These are phyloP conservation scores for Fragaria ananassa DNA, from an alignment of 306 rosid genomes.

Conservation along the genomic window DNA sequence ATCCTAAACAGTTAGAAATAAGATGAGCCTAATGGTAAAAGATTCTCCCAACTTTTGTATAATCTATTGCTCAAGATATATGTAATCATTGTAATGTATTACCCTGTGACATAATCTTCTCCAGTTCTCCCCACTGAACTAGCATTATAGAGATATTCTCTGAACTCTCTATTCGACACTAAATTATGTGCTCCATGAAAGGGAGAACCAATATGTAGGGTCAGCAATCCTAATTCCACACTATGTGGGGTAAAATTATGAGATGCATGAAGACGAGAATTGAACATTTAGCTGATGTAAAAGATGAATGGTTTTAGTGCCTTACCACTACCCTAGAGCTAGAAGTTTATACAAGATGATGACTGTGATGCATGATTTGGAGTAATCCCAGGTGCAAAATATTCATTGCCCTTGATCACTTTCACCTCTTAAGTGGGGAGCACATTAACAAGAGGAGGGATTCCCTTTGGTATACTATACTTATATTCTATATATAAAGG, in stretches of 20 bases:
- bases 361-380: not conserved
- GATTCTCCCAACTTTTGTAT: not conserved
- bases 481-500: slow-evolving; percentile 23
- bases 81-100: not conserved
- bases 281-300: not conserved
- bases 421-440: slow-evolving; percentile 54
- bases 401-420: slow-evolving; percentile 36
- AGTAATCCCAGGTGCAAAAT: slow-evolving; percentile 19
- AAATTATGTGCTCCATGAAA: not conserved
- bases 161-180: not conserved
- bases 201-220: not conserved
- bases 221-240: not conserved
- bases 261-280: not conserved
- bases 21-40: not conserved
- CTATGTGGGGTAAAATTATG: not conserved
- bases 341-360: not conserved
- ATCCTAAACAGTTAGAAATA: slow-evolving; percentile 14
- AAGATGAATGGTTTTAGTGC: not conserved
- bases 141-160: slow-evolving; percentile 11
- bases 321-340: not conserved
- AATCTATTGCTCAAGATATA: not conserved
- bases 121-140: slow-evolving; percentile 15
- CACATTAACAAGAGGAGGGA: slow-evolving; percentile 56
- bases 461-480: slow-evolving; percentile 31
- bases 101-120: slow-evolving; percentile 20